Base-by-base conservation (phyloP, 768 basidiomycete genomes). In the Mycena leptocephala region DNA sequence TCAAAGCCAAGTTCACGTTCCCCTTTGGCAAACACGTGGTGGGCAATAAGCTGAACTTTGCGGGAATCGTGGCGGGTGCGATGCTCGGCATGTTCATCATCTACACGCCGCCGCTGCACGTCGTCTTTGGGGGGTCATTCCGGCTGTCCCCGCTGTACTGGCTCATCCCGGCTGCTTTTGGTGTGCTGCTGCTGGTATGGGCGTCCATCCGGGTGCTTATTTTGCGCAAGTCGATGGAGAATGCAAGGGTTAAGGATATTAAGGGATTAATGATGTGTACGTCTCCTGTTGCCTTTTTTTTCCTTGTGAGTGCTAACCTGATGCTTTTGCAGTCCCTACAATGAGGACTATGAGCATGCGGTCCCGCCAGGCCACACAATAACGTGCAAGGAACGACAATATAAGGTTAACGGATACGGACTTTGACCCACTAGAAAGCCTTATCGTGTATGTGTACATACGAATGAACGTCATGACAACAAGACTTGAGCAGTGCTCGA, bases 221-320 rank as follows among this genome's bases (percentile, higher is more conserved):
- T 41, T 79, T 93, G 73, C 84, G 92, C 43, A 92, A 90, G 80
- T 88, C 89, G 22, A 83, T 93, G 28, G 90, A 92, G 79, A 86
- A 88, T 61, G 81, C 88, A 76, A 88, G 86, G 75, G 93, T 93
- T 46, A 92, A 91, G 79, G 92, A 93, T 82, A 93, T 94, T 78
- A 90, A 89, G 73, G 93, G 93, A 2, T 83, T 94, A 37, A 91
- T 90, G 91, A 93, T 94, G 93, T 93, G 93, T 93, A 87, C 78
- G 93, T 90, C 28, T 20, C 18, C 37, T 56, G 37, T 58, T 63
- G 26, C 55, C 24, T 63, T 62, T 30, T 30, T 58, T 58, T n/a
- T 46, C 7, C 43, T 9, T 68, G 43, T 24, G 53, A n/a, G n/a
- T n/a, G n/a, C n/a, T n/a, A n/a, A n/a, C n/a, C 70, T 83, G 72